Evolutionary conservation across 352 stramenopile species (phyloP), one percentile per base, ranked within the genome.

Genomic region (Stramenopiles sp.): DNA sequence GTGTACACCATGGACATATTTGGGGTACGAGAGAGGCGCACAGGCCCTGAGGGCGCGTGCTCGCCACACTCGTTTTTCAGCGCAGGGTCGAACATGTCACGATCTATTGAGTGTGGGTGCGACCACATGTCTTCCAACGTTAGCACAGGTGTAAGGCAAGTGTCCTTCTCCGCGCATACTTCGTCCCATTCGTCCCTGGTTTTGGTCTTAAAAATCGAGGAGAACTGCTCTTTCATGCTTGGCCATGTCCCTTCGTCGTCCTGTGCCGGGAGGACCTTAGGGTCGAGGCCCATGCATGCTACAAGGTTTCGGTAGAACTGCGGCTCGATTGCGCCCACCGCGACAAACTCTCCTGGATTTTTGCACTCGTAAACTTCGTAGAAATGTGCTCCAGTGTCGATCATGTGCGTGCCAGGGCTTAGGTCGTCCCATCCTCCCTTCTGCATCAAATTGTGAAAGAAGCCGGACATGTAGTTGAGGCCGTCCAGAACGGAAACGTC

Each of bases 1-100:
- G 77, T 6, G 85, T 85, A 0, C 85, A 85, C 4, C 85, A 90
- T 0, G 69, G 77, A 32, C 81, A 79, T 32, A 91, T 78, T 76
- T 91, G 90, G 0, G 86, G 86, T 49, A 88, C 78, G 74, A 91
- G 87, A n/a, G n/a, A n/a, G n/a, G n/a, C n/a, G n/a, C n/a, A 85
- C 84, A 49, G 86, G 85, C 37, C 90, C 79, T 77, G 86, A 86
- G 32, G 89, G 79, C 68, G 79, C 80, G 2, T 79, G 79, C 34
- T 76, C 75, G 32, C 74, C 80, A 35, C 76, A 31, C 2, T 49
- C 75, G 0, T 78, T 77, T 69, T 90, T 87, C 53, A 80, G 68
- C 43, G 89, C 84, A 34, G 84, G 78, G 73, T 90, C 85, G 74
- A 92, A 90, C 84, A 90, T 88, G 0, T 77, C 77, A 18, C 86